phyloP scores from a whole-genome alignment of 208 protist species.

The Phytomonas sp. region DNA sequence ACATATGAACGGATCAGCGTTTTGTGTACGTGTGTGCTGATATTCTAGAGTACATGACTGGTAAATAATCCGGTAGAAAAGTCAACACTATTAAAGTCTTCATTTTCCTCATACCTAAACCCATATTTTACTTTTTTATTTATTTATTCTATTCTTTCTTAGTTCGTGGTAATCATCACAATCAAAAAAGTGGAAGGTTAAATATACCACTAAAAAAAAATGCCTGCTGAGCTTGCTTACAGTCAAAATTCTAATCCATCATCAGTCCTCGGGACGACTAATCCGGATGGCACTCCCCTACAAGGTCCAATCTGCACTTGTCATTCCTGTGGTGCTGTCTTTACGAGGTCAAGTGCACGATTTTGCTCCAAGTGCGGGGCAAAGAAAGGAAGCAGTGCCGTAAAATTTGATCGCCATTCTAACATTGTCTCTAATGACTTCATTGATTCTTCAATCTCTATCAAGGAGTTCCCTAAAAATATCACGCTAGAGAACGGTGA shows the following conservation, averaged over 20 bases:
- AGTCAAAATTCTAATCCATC: conserved; percentile 1
- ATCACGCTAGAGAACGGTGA: background rate
- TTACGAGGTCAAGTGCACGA: conserved; percentile 57
- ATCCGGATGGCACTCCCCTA: background rate
- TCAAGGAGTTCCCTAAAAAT: background rate
- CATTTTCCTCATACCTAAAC: background rate
- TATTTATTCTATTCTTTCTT: conserved; percentile 6
- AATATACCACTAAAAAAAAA: background rate
- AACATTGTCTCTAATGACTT: background rate
- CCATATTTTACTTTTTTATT: conserved; percentile 4
- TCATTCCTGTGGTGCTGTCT: conserved; percentile 51
- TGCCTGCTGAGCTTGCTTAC: background rate
- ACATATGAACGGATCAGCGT: background rate
- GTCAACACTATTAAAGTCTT: background rate
- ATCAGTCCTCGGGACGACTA: background rate
- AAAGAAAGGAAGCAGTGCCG: conserved; percentile 19
- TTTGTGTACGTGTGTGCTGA: conserved; percentile 3
- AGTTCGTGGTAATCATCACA: background rate
- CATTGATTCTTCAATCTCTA: background rate
- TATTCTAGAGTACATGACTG: conserved; percentile 1
- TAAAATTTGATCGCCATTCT: background rate
- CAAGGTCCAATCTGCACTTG: conserved; percentile 17
- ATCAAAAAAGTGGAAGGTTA: background rate
- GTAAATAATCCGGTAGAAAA: background rate
- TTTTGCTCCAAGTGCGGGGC: conserved; percentile 81